phyloP scores from a whole-genome alignment of 179 eudicot species.

The Spergularia azorica region DNA sequence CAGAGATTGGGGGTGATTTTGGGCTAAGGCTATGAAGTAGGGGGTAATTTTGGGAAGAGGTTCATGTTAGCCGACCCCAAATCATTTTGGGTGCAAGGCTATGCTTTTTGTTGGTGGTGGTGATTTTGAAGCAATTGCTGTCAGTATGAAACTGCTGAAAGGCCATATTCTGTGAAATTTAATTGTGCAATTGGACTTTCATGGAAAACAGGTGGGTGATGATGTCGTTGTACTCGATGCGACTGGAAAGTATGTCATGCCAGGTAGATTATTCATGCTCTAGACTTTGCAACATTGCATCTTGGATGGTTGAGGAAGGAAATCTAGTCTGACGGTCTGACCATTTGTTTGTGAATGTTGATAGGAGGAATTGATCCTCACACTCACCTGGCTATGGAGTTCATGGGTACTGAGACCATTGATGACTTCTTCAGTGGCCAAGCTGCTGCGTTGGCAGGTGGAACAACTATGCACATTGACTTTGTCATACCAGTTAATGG shows the following conservation, averaged over 20 bases:
- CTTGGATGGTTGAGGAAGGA: not conserved
- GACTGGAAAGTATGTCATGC: slow-evolving; percentile 94
- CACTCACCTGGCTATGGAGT: slow-evolving; percentile 81
- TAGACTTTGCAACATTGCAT: not conserved
- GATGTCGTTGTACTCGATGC: slow-evolving; percentile 83
- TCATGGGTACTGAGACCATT: slow-evolving; percentile 80
- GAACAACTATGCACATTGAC: slow-evolving; percentile 97
- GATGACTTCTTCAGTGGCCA: slow-evolving; percentile 96
- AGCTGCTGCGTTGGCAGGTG: slow-evolving; percentile 95
- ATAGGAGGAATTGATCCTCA: slow-evolving; percentile 99
- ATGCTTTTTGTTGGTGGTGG: too few species aligned
- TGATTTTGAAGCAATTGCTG: not conserved
- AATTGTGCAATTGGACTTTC: slow-evolving; percentile 12
- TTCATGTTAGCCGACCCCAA: too few species aligned
- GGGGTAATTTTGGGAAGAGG: too few species aligned
- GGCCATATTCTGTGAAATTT: not conserved
- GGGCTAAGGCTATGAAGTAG: too few species aligned
- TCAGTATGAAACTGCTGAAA: not conserved
- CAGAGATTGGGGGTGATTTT: too few species aligned
- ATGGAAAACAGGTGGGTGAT: slow-evolving; percentile 65
- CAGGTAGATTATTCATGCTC: slow-evolving; percentile 50
- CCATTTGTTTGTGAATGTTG: slow-evolving; percentile 7
- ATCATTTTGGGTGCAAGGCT: not conserved
- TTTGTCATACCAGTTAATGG: slow-evolving; percentile 87
- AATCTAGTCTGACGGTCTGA: not conserved